These are phyloP conservation scores for Corynespora cassiicola DNA, from an alignment of 2,329 filamentous ascomycete genomes.

Conservation along the genomic window DNA sequence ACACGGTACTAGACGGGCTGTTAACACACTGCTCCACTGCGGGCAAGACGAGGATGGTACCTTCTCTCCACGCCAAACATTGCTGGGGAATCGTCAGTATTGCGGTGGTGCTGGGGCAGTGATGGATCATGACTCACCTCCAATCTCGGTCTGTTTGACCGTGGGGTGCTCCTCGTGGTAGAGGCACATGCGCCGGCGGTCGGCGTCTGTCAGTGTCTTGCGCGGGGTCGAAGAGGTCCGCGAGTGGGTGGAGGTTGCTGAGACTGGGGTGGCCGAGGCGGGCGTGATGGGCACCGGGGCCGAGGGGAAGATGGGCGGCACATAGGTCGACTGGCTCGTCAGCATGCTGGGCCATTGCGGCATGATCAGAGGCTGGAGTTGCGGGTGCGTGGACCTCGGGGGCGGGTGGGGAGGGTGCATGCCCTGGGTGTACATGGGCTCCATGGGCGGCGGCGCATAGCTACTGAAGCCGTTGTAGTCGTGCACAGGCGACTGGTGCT, in stretches of 20 bases:
- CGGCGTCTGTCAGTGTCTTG: conserved; percentile 88
- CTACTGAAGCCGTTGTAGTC: conserved; percentile 47
- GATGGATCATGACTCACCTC: conserved; percentile 62
- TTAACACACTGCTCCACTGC: conserved; percentile 20
- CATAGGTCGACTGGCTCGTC: conserved; percentile 50
- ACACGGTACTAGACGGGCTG: conserved; percentile 78
- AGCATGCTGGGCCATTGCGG: conserved; percentile 50
- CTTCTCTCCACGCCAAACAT: conserved; percentile 97
- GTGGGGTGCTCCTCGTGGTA: conserved; percentile 90
- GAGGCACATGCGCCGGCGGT: conserved; percentile 90
- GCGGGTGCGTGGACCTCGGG: conserved; percentile 45
- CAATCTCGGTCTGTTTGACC: conserved; percentile 95
- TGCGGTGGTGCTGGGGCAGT: conserved; percentile 11
- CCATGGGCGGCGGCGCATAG: conserved; percentile 48
- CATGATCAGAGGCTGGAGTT: conserved; percentile 50
- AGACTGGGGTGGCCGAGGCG: conserved; percentile 47
- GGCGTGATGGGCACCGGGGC: conserved; percentile 45
- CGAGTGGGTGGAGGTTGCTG: conserved; percentile 46
- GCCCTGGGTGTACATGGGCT: conserved; percentile 43
- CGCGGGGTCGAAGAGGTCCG: conserved; percentile 68
- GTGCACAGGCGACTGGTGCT: conserved; percentile 48
- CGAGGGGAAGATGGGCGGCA: conserved; percentile 44
- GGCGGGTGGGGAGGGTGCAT: conserved; percentile 47
- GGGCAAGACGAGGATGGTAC: conserved; percentile 60
- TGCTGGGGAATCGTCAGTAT: conserved; percentile 57